phyloP scores from a whole-genome alignment of 1,284 basidiomycete genomes.

The Mycena sp. region DNA sequence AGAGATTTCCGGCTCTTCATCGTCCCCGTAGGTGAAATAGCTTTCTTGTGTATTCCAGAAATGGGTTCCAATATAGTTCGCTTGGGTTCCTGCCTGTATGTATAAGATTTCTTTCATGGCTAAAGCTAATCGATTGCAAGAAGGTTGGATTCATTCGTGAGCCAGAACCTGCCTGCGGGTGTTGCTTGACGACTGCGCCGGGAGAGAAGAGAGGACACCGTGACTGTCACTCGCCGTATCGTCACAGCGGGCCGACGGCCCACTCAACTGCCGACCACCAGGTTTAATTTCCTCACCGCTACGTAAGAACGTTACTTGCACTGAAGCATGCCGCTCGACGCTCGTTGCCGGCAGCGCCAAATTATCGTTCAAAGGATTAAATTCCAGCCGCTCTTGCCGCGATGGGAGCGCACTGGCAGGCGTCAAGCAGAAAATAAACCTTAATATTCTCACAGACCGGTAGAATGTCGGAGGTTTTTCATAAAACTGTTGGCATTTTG shows the following conservation, averaged over 20 bases:
- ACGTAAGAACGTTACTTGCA: too few species aligned
- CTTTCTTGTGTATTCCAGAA: slow-evolving; percentile 84
- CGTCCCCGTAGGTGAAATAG: slow-evolving; percentile 66
- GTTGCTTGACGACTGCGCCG: too few species aligned
- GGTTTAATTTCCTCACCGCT: too few species aligned
- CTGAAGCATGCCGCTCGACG: too few species aligned
- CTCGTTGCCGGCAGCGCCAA: too few species aligned
- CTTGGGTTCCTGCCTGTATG: slow-evolving; percentile 72
- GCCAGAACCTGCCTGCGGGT: too few species aligned
- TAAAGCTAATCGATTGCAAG: not conserved
- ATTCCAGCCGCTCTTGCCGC: not conserved
- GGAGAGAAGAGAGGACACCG: too few species aligned
- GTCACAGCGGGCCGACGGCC: too few species aligned
- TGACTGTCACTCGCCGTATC: not conserved
- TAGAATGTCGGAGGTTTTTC: slow-evolving; percentile 9
- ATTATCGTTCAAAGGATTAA: too few species aligned
- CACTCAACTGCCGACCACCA: too few species aligned
- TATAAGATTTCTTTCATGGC: slow-evolving; percentile 83
- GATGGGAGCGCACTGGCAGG: not conserved
- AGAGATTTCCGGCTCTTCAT: slow-evolving; percentile 54
- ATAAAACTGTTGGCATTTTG: too few species aligned
- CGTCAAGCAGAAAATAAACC: slow-evolving; percentile 8
- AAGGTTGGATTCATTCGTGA: not conserved
- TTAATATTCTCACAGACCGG: not conserved
- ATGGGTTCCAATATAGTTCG: slow-evolving; percentile 78